A percentile compares a stretch with the other conserved stretches of the same genome.
phyloP scores from a whole-genome alignment of 768 basidiomycete genomes.

The Collybia sordida region DNA sequence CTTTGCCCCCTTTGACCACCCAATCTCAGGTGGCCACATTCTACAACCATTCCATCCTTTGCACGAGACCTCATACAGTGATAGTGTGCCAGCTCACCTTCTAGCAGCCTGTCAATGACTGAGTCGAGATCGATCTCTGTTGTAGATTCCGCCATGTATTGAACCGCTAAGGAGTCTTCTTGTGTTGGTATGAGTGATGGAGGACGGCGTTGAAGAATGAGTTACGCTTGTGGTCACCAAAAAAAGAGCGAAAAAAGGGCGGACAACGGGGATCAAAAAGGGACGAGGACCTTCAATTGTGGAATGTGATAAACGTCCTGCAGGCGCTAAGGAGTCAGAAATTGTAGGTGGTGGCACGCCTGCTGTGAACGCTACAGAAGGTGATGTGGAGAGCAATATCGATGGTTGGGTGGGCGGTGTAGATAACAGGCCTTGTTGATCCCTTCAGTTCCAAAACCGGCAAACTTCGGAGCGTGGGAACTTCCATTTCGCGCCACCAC shows the following conservation, averaged over 20 bases:
- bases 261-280: constrained; percentile 3
- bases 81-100: constrained; percentile 67
- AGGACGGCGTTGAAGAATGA: constrained; percentile 5
- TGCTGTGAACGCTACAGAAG: constrained; percentile 6
- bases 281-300: background rate
- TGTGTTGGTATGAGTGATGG: constrained; percentile 6
- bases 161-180: constrained; percentile 11
- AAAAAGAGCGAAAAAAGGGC: constrained; percentile 6
- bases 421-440: constrained; percentile 41
- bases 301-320: background rate
- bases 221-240: constrained; percentile 10
- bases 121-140: constrained; percentile 99
- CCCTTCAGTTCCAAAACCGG: constrained; percentile 35
- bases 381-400: constrained; percentile 29
- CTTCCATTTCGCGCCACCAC: constrained; percentile 16
- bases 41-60: constrained; percentile 1
- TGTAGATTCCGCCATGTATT: constrained; percentile 70
- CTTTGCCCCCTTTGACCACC: background rate
- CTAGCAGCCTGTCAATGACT: constrained; percentile 96
- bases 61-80: background rate
- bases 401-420: constrained; percentile 45
- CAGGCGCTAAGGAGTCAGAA: background rate
- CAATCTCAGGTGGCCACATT: background rate
- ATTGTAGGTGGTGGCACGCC: background rate
- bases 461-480: constrained; percentile 45